Base-by-base conservation (phyloP, 2,329 filamentous ascomycete genomes). In the Delphinella strobiligena region DNA sequence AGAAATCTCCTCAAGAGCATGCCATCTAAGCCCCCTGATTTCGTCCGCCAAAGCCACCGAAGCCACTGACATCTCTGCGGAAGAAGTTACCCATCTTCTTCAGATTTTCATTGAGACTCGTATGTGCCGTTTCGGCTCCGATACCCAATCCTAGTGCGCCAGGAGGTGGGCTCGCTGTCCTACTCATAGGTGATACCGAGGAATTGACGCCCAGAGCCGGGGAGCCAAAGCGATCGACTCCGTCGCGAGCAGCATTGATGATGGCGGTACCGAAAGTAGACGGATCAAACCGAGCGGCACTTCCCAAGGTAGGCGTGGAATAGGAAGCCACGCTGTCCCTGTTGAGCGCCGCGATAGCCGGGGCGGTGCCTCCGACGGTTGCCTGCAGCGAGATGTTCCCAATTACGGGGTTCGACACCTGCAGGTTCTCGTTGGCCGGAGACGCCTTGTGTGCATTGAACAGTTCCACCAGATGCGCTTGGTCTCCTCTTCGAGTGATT, bases 1-100 rank as follows among this genome's bases (percentile, higher is more conserved):
- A n/a, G n/a, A n/a, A n/a, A n/a, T n/a, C n/a, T n/a, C n/a, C n/a
- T n/a, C n/a, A n/a, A n/a, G n/a, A n/a, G n/a, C n/a, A n/a, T n/a
- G n/a, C n/a, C n/a, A n/a, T n/a, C n/a, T n/a, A n/a, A n/a, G n/a
- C n/a, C n/a, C 44, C 41, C 31, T 42, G 40, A 10, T 47, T 45
- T 27, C 27, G 36, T 19, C 41, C 45, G 34, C 82, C 82, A 58
- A 88, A 88, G 48, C 82, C 75, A 2, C 82, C 80, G 47, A 89
- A 72, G 2, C 79, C 76, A 29, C 39, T 22, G 47, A 89, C 79
- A 64, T 95, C 89, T 47, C 89, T 70, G 46, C 82, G 78, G 67
- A 96, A 96, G 64, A 96, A 95, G 62, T 93, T 95, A 17, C 89
- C 89, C 62, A 98, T 84, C 58, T 86, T 94, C 65, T 86, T 88